Conservation (phyloP, 257 asterid species). For the Mitragyna speciosa region DNA sequence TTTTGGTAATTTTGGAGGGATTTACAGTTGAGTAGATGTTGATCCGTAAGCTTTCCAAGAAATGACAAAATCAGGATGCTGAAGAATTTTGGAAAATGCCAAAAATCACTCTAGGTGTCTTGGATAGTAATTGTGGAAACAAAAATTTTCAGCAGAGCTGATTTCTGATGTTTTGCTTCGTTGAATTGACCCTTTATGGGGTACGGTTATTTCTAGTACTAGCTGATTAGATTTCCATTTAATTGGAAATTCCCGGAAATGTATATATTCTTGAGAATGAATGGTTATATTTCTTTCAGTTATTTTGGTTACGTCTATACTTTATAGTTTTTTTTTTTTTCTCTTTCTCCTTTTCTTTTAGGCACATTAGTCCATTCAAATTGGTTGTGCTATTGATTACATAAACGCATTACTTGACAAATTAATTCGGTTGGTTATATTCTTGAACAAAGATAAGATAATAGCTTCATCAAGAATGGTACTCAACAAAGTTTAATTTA, state of each 20-base stretch:
- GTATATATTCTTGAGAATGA: conserved; percentile 49
- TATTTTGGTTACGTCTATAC: background rate
- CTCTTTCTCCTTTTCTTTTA: too few species aligned
- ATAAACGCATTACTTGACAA: background rate
- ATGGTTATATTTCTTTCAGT: background rate
- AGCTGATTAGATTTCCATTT: background rate
- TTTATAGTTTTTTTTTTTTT: background rate
- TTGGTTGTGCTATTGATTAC: background rate
- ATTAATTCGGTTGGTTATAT: background rate
- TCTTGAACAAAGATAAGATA: background rate
- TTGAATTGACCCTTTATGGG: conserved; percentile 12
- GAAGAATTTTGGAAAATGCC: conserved; percentile 9
- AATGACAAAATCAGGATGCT: conserved; percentile 1
- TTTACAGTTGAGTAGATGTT: background rate
- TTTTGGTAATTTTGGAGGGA: background rate
- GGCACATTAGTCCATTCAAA: background rate
- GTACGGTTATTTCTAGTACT: background rate
- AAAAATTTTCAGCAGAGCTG: background rate
- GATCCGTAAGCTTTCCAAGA: background rate
- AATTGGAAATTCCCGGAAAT: conserved; percentile 32
- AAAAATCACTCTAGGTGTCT: too few species aligned
- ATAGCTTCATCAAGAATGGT: background rate
- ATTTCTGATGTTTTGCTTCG: background rate
- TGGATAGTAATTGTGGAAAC: background rate
- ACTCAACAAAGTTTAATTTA: background rate